Evolutionary conservation across 2,329 filamentous ascomycete genomes (phyloP).

Genomic region (Neopestalotiopsis sp.): DNA sequence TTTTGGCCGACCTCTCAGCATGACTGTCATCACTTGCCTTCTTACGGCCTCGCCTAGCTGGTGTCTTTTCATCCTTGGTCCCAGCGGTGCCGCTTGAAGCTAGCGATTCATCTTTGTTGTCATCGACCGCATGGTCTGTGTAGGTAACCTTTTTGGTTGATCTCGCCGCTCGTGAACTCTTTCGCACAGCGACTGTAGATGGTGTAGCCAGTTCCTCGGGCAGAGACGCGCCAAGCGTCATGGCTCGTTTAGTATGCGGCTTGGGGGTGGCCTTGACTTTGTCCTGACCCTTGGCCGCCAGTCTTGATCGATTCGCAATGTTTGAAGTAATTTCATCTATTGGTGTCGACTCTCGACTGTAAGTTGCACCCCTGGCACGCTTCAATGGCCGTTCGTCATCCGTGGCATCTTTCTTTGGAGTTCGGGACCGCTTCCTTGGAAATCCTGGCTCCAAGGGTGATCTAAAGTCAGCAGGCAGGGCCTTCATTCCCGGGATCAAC

Average conservation of each 20-base stretch:
- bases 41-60: neutral
- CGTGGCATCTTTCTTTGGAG: neutral
- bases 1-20: neutral
- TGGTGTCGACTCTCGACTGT: neutral
- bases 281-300: neutral
- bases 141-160: neutral
- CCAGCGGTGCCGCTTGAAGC: neutral
- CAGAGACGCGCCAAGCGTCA: neutral
- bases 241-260: neutral
- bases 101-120: neutral
- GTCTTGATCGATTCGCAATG: neutral
- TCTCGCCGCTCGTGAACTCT: neutral
- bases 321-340: neutral
- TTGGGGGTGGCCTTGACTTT: constrained; percentile 4
- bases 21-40: neutral
- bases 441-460: constrained; percentile 4
- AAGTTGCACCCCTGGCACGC: neutral
- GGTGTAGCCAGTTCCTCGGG: neutral
- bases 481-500: neutral
- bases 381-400: neutral
- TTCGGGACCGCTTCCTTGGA: neutral
- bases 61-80: neutral
- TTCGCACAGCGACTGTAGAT: neutral
- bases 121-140: neutral
- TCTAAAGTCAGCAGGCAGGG: neutral